A percentile compares a stretch with the other conserved stretches of the same genome.
These are phyloP conservation scores for Neurospora sp. DNA, from an alignment of 495 filamentous ascomycete species.

Conservation along the genomic window DNA sequence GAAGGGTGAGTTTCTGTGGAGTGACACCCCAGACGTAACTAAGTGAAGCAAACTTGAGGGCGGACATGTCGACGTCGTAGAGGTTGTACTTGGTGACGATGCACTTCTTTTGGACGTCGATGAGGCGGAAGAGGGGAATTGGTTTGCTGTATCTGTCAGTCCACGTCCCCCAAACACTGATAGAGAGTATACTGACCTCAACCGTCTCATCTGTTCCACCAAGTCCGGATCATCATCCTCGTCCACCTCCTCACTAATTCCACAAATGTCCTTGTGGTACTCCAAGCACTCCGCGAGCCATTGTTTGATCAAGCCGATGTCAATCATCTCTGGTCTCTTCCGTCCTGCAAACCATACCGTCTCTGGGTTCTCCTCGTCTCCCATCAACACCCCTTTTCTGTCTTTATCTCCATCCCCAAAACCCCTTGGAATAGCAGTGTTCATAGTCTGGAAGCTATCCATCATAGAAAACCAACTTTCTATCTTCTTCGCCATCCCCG, in stretches of 20 bases:
- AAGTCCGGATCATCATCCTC: not conserved
- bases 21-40: slow-evolving; percentile 6
- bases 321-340: not conserved
- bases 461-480: not conserved
- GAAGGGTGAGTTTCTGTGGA: not conserved
- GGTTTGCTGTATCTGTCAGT: not conserved
- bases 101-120: not conserved
- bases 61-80: not conserved
- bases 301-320: not conserved
- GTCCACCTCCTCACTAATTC: not conserved
- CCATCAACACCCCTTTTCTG: not conserved
- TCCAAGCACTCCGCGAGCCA: not conserved
- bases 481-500: not conserved
- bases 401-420: not conserved
- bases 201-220: not conserved
- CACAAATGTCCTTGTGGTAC: not conserved
- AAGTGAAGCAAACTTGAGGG: not conserved
- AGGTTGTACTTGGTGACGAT: not conserved
- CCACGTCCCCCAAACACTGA: not conserved
- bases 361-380: not conserved
- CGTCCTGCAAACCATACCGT: not conserved
- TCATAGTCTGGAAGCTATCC: not conserved
- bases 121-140: not conserved
- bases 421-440: not conserved
- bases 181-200: not conserved